These are phyloP conservation scores for Dactylellina leptospora DNA, from an alignment of 2,329 filamentous ascomycete genomes.

Conservation along the genomic window DNA sequence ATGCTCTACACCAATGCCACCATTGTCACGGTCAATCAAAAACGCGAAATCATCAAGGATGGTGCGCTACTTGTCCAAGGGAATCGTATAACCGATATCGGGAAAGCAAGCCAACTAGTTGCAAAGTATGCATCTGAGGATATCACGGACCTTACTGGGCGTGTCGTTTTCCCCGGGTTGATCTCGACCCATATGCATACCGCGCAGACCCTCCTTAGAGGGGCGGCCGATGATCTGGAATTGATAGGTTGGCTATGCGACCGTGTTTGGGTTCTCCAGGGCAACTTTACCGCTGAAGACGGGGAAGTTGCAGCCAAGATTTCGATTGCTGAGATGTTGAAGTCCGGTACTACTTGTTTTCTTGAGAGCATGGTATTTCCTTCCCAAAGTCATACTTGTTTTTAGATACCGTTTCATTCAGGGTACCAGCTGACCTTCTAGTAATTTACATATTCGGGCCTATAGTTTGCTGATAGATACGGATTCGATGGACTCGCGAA, in stretches of 20 bases:
- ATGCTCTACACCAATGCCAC: constrained; percentile 65
- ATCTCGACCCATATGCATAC: constrained; percentile 66
- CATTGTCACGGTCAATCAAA: constrained; percentile 65
- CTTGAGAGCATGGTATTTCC: constrained; percentile 64
- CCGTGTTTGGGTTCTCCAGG: constrained; percentile 64
- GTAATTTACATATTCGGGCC: constrained; percentile 21
- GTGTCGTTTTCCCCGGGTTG: constrained; percentile 65
- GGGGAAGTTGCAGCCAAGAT: constrained; percentile 64
- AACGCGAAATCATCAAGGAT: constrained; percentile 63
- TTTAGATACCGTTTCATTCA: not conserved
- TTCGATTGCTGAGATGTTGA: constrained; percentile 66
- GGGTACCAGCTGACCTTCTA: constrained; percentile 40
- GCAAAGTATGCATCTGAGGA: constrained; percentile 58
- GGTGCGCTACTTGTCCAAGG: constrained; percentile 63
- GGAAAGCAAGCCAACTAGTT: constrained; percentile 60
- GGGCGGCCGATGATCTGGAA: constrained; percentile 64
- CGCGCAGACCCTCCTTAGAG: constrained; percentile 64
- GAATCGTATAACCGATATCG: constrained; percentile 62
- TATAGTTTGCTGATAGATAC: constrained; percentile 63
- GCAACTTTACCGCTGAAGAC: constrained; percentile 63
- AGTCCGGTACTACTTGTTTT: constrained; percentile 65
- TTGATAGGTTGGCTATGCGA: constrained; percentile 66
- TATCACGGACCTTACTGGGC: constrained; percentile 60
- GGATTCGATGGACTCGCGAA: constrained; percentile 63
- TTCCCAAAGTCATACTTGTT: constrained; percentile 30